phyloP scores from a whole-genome alignment of 768 basidiomycete species.

The Lepiota venenata region DNA sequence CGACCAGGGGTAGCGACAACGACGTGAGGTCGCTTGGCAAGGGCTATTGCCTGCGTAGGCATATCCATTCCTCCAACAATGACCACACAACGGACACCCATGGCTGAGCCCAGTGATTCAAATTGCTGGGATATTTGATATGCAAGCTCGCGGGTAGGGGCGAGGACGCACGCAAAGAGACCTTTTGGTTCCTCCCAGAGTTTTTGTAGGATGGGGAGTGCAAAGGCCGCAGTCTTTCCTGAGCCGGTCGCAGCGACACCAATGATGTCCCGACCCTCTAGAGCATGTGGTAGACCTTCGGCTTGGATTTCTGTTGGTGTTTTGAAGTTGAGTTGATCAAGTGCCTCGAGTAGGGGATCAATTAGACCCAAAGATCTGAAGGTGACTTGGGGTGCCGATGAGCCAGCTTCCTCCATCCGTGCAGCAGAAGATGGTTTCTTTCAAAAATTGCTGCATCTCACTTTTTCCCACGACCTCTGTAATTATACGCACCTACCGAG shows the following conservation, averaged over 20 bases:
- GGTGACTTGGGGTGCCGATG: constrained; percentile 37
- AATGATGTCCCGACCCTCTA: constrained; percentile 93
- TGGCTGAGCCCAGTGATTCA: constrained; percentile 84
- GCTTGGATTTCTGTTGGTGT: constrained; percentile 89
- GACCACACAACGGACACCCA: constrained; percentile 89
- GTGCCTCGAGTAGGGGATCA: constrained; percentile 82
- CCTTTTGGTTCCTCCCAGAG: constrained; percentile 95
- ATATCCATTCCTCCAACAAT: constrained; percentile 96
- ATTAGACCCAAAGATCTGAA: constrained; percentile 89
- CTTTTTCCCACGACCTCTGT: constrained; percentile 12
- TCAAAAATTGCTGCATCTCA: constrained; percentile 15
- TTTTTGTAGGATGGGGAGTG: constrained; percentile 92
- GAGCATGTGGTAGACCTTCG: constrained; percentile 80
- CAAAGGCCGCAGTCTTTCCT: constrained; percentile 98
- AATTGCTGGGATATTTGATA: constrained; percentile 99
- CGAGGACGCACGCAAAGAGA: constrained; percentile 89
- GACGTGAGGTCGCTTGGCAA: constrained; percentile 93
- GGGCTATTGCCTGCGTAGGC: constrained; percentile 85
- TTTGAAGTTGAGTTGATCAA: constrained; percentile 78
- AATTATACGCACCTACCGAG: not conserved
- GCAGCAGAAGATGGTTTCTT: constrained; percentile 1
- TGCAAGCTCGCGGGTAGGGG: constrained; percentile 97
- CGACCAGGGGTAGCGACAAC: constrained; percentile 95
- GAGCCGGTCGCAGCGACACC: constrained; percentile 98
- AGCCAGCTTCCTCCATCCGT: constrained; percentile 57